Evolutionary conservation across 2,329 filamentous ascomycete genomes (phyloP), one percentile per base, ranked within the genome.

Genomic region (Calonectria fujianensis): DNA sequence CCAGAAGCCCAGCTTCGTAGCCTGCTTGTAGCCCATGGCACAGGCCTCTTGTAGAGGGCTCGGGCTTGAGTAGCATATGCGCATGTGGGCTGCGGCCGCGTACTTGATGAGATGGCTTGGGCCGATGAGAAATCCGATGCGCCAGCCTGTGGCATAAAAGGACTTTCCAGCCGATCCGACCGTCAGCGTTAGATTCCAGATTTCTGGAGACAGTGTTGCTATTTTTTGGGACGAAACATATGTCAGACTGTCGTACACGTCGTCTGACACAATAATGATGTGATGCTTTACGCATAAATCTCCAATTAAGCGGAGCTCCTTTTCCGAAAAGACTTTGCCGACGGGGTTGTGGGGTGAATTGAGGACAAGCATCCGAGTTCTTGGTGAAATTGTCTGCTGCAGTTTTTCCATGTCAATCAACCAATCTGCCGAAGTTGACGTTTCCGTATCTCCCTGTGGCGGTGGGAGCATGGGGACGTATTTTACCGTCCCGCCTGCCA

Each of bases 121-220:
- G 0, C 96, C 96, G 81, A 98, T 96, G 35, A 98, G 89, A 92
- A 96, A 98, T 70, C 96, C 91, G 13, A 98, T 95, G 70, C 96
- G 92, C 96, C 96, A 98, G 59, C 96, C 96, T 0, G 96, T 98
- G 68, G 95, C 95, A 83, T 98, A 98, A 86, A 98, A 98, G 87
- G 96, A 97, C 90, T 98, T 98, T 80, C 96, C 96, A 0, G 95
- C 96, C 0, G 95, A 98, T 29, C 96, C 96, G 32, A 98, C 96
- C 0, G 96, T 98, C 67, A 98, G 86, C 4, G 96, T 98, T 77
- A 97, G 90, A 69, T 91, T 91, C 79, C 95, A 95, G 65, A 98
- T 92, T 83, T 98, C 95, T 0, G 96, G 95, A 0, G 95, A 97
- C 14, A 98, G 88, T 0, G 95, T 98, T 27, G 95, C 95, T 70